Percentiles rank a stretch among this genome's conserved stretches.
Conservation (phyloP, 1,284 basidiomycete genomes). For the Trametes pubescens region DNA sequence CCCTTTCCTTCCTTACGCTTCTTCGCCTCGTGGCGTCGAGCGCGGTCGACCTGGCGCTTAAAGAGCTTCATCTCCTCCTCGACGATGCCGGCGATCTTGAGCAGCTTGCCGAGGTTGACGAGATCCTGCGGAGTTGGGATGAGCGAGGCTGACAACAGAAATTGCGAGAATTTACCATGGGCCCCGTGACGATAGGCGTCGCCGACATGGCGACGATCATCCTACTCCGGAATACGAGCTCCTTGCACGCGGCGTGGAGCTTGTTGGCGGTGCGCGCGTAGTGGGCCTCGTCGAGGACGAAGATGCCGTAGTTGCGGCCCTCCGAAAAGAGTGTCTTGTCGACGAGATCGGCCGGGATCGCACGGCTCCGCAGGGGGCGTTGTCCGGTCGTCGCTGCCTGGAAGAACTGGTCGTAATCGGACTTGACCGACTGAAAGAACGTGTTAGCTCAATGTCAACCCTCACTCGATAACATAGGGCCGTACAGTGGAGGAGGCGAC, state of each 20-base stretch:
- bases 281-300: slow-evolving; percentile 17
- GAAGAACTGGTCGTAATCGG: neutral
- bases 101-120: neutral
- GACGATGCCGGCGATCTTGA: neutral
- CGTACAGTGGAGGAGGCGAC: neutral
- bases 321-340: neutral
- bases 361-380: too few relatives aligned
- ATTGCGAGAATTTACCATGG: slow-evolving; percentile 11
- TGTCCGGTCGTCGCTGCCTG: neutral
- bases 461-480: neutral
- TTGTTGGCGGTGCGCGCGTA: slow-evolving; percentile 1
- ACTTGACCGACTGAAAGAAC: neutral
- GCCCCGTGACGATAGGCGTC: slow-evolving; percentile 13
- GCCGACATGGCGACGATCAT: neutral
- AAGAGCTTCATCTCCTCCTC: neutral
- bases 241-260: neutral
- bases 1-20: neutral
- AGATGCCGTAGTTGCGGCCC: neutral
- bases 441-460: neutral
- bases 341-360: neutral
- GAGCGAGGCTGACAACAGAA: neutral
- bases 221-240: neutral
- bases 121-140: neutral
- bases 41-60: neutral
- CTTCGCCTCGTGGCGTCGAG: neutral